phyloP scores from a whole-genome alignment of 2,329 filamentous ascomycete species.

The Sarocladium oryzae region DNA sequence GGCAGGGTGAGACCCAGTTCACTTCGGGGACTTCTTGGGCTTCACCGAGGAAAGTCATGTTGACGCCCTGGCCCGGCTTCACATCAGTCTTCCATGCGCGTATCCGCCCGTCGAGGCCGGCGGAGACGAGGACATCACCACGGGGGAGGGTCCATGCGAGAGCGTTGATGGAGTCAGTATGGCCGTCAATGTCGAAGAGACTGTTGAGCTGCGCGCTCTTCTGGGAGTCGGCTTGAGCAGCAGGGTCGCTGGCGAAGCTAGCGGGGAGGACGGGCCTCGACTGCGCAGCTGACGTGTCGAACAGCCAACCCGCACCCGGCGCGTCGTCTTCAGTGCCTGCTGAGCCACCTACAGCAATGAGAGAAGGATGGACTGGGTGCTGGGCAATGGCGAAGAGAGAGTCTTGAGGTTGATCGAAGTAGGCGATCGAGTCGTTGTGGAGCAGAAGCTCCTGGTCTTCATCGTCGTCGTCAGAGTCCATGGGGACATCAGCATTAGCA shows the following conservation, averaged over 20 bases:
- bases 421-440: constrained; percentile 86
- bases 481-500: constrained; percentile 62
- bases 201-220: constrained; percentile 53
- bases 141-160: constrained; percentile 76
- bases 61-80: constrained; percentile 38
- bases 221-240: constrained; percentile 38
- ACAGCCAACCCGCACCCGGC: constrained; percentile 76
- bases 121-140: constrained; percentile 81
- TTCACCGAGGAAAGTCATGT: constrained; percentile 62
- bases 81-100: constrained; percentile 57
- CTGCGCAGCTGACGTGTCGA: constrained; percentile 63
- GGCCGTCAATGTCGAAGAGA: constrained; percentile 75
- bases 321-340: constrained; percentile 53
- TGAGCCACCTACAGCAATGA: constrained; percentile 80
- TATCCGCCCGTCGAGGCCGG: constrained; percentile 78
- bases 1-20: constrained; percentile 80
- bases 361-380: constrained; percentile 70
- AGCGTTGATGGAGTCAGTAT: constrained; percentile 85
- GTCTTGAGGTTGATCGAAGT: constrained; percentile 87
- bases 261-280: constrained; percentile 64
- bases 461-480: constrained; percentile 71
- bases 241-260: constrained; percentile 63
- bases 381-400: constrained; percentile 93
- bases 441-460: constrained; percentile 63
- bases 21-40: constrained; percentile 90